phyloP scores from a whole-genome alignment of 352 stramenopile genomes.

The Pythium utonaiense region DNA sequence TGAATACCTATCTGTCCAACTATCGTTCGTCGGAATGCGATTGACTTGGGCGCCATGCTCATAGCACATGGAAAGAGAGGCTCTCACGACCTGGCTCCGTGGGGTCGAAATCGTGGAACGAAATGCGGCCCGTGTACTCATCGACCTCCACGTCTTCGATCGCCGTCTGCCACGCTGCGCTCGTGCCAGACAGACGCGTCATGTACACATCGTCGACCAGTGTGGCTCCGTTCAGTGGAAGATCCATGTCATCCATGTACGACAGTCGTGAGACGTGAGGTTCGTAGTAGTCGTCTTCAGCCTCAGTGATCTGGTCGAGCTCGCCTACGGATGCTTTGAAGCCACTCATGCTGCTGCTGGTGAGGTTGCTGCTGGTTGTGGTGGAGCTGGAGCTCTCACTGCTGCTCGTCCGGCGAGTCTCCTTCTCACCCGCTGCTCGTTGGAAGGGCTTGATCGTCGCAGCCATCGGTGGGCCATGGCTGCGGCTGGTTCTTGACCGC shows the following conservation, averaged over 20 bases:
- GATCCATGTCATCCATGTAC: constrained; percentile 10
- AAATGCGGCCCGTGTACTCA: constrained; percentile 5
- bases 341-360: constrained; percentile 4
- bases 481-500: constrained; percentile 2
- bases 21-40: constrained; percentile 4
- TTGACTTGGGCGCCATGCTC: no score
- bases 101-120: constrained; percentile 2
- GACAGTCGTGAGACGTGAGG: not conserved
- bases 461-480: constrained; percentile 10
- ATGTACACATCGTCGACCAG: constrained; percentile 7
- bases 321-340: constrained; percentile 10
- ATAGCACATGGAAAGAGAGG: constrained; percentile 10
- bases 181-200: constrained; percentile 3
- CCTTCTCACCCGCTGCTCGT: not conserved
- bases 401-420: constrained; percentile 13
- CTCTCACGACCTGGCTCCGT: constrained; percentile 2
- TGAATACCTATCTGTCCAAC: not conserved
- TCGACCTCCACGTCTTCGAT: constrained; percentile 13
- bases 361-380: constrained; percentile 12
- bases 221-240: constrained; percentile 11
- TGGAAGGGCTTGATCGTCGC: constrained; percentile 16
- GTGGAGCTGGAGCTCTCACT: constrained; percentile 15
- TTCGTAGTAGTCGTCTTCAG: constrained; percentile 14
- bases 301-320: constrained; percentile 12
- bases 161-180: not conserved